Percentiles rank a stretch among this genome's conserved stretches.
These are phyloP conservation scores for Allodekkera sacchari DNA, from an alignment of 805 yeast genomes.

Conservation along the genomic window DNA sequence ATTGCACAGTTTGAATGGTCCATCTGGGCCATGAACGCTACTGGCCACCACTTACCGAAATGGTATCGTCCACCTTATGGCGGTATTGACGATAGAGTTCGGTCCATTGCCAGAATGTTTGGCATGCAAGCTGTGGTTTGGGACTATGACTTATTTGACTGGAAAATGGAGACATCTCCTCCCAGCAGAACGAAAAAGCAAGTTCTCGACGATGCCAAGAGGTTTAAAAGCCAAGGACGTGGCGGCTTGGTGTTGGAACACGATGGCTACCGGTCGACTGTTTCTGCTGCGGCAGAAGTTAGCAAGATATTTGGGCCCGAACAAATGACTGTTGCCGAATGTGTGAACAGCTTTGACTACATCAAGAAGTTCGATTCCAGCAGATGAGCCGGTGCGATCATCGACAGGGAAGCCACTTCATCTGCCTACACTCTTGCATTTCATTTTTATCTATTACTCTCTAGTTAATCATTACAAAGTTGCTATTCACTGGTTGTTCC, in stretches of 20 bases:
- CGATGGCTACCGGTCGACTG: conserved; percentile 63
- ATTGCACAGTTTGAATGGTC: conserved; percentile 93
- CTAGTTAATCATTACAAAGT: too few relatives aligned
- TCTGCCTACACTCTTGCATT: too few relatives aligned
- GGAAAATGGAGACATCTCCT: conserved; percentile 58
- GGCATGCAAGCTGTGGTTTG: conserved; percentile 85
- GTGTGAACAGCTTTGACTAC: conserved; percentile 62
- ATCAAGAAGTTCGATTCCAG: conserved; percentile 37
- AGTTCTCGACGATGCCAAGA: conserved; percentile 45
- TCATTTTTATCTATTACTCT: too few relatives aligned
- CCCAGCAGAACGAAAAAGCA: conserved; percentile 37
- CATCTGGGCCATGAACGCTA: conserved; percentile 96
- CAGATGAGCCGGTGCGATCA: too few relatives aligned
- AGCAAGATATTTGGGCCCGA: conserved; percentile 44
- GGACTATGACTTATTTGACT: conserved; percentile 89
- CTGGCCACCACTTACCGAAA: conserved; percentile 76
- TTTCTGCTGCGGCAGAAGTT: conserved; percentile 57
- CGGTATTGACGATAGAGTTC: conserved; percentile 79
- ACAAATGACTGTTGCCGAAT: conserved; percentile 73
- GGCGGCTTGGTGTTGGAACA: conserved; percentile 80
- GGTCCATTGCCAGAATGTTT: conserved; percentile 71
- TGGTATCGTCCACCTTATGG: conserved; percentile 98
- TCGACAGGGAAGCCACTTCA: too few relatives aligned
- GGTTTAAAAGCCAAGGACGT: conserved; percentile 36
- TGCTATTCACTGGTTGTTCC: conserved; percentile 38